These are phyloP conservation scores for Phoma sp. DNA, from an alignment of 2,329 filamentous ascomycete species.

Conservation along the genomic window DNA sequence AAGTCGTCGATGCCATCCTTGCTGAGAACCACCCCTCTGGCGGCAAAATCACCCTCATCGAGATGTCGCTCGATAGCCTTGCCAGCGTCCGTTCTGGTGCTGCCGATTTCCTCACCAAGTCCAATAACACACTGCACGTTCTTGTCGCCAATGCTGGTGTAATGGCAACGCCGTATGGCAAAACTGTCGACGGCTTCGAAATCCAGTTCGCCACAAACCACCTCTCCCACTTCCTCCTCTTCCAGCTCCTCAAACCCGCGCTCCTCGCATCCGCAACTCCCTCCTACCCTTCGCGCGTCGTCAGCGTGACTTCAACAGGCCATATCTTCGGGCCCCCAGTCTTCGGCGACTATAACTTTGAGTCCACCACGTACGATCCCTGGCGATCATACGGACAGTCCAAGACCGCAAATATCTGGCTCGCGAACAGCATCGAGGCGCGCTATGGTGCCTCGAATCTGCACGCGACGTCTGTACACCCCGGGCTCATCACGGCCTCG, in stretches of 20 bases:
- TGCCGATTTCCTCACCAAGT: conserved; percentile 25
- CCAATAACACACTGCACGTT: conserved; percentile 25
- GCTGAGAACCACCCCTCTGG: conserved; percentile 11
- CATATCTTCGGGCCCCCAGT: conserved; percentile 48
- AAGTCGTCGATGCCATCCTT: conserved; percentile 33
- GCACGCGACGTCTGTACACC: conserved; percentile 27
- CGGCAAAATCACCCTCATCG: conserved; percentile 29
- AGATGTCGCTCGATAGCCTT: conserved; percentile 33
- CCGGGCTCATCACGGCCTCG: conserved; percentile 29
- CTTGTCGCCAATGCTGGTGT: conserved; percentile 32
- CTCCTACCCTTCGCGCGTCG: conserved; percentile 53
- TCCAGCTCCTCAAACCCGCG: conserved; percentile 57
- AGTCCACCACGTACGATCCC: conserved; percentile 40
- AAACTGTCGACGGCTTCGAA: conserved; percentile 53
- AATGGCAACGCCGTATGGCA: conserved; percentile 32
- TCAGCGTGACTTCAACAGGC: conserved; percentile 55
- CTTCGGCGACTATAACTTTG: conserved; percentile 53
- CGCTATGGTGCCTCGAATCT: conserved; percentile 21
- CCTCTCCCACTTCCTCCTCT: conserved; percentile 62
- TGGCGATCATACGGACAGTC: conserved; percentile 58
- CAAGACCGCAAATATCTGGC: conserved; percentile 58
- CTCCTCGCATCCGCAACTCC: conserved; percentile 52
- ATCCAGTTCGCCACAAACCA: conserved; percentile 63
- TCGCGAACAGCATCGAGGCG: conserved; percentile 30
- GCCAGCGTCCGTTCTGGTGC: conserved; percentile 29